Conservation (phyloP, 176 grass and related monocot species). For the Zoysia japonica region DNA sequence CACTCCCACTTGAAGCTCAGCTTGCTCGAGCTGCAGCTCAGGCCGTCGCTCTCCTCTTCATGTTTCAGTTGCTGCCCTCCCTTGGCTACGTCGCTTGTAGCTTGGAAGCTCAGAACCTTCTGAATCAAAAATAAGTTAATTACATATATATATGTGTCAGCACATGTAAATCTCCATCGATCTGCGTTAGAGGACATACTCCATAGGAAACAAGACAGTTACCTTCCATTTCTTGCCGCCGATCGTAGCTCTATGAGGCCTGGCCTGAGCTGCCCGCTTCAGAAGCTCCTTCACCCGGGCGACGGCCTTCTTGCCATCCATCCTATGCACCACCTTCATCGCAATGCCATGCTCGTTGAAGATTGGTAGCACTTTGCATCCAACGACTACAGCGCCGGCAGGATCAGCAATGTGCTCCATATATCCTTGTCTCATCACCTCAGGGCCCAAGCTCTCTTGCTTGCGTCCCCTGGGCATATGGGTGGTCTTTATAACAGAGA, state of each 20-base stretch:
- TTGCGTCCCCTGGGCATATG: background rate
- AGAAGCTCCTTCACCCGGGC: conserved; percentile 57
- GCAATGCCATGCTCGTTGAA: conserved; percentile 39
- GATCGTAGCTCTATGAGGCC: conserved; percentile 11
- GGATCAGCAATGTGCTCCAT: conserved; percentile 46
- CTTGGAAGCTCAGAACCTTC: conserved; percentile 53
- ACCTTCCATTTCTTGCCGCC: conserved; percentile 56
- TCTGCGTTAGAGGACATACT: background rate
- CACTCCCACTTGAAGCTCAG: conserved; percentile 53
- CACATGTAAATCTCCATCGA: background rate
- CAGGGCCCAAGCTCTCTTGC: conserved; percentile 8
- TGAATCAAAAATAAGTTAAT: conserved; percentile 4
- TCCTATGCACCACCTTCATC: conserved; percentile 48
- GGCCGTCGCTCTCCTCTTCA: background rate
- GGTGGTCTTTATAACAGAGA: background rate
- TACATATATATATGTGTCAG: background rate
- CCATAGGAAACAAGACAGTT: background rate
- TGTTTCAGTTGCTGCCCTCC: background rate
- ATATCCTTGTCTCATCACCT: background rate
- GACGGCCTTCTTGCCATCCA: conserved; percentile 53
- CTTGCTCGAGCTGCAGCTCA: conserved; percentile 43
- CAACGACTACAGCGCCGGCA: conserved; percentile 30
- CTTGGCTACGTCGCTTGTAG: conserved; percentile 26
- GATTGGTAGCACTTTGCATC: conserved; percentile 57
- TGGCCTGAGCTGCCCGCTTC: conserved; percentile 42